These are phyloP conservation scores for Spiromastix sp. DNA, from an alignment of 2,329 filamentous ascomycete genomes.

Conservation along the genomic window DNA sequence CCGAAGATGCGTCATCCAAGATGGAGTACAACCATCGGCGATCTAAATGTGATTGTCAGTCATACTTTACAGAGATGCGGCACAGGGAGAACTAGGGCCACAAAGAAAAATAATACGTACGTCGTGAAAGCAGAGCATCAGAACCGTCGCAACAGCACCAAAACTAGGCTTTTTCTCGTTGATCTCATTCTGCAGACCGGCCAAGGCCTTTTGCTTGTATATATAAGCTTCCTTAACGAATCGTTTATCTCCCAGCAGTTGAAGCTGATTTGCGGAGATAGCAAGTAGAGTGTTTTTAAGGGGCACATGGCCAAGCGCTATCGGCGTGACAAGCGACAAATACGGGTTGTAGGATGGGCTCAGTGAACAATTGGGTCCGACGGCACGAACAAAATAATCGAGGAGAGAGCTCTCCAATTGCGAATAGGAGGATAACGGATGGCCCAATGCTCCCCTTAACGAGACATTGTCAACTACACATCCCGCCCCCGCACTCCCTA, in stretches of 20 bases:
- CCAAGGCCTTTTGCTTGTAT: slow-evolving; percentile 19
- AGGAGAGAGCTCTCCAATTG: slow-evolving; percentile 14
- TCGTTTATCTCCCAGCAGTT: slow-evolving; percentile 16
- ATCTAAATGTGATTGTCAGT: slow-evolving; percentile 13
- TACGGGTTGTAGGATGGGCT: slow-evolving; percentile 21
- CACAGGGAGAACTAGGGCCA: too few relatives aligned
- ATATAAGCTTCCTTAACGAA: slow-evolving; percentile 16
- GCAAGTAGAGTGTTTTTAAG: slow-evolving; percentile 19
- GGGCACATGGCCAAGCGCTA: slow-evolving; percentile 15
- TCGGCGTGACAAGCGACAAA: slow-evolving; percentile 15
- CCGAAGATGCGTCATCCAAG: slow-evolving; percentile 23
- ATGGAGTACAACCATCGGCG: slow-evolving; percentile 21
- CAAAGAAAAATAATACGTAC: slow-evolving; percentile 9
- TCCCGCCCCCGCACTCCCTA: background rate
- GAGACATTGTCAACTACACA: background rate
- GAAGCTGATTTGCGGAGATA: slow-evolving; percentile 20
- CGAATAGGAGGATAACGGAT: slow-evolving; percentile 5
- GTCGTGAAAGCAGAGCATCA: slow-evolving; percentile 27
- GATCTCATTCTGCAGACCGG: slow-evolving; percentile 16
- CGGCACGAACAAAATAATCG: slow-evolving; percentile 20
- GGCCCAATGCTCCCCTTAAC: background rate
- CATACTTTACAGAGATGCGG: too few relatives aligned
- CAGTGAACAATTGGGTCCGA: slow-evolving; percentile 22
- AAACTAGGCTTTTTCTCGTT: slow-evolving; percentile 11
- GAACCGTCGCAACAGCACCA: slow-evolving; percentile 18